phyloP scores from a whole-genome alignment of 163 green algal species.

The Scenedesmus sp. region DNA sequence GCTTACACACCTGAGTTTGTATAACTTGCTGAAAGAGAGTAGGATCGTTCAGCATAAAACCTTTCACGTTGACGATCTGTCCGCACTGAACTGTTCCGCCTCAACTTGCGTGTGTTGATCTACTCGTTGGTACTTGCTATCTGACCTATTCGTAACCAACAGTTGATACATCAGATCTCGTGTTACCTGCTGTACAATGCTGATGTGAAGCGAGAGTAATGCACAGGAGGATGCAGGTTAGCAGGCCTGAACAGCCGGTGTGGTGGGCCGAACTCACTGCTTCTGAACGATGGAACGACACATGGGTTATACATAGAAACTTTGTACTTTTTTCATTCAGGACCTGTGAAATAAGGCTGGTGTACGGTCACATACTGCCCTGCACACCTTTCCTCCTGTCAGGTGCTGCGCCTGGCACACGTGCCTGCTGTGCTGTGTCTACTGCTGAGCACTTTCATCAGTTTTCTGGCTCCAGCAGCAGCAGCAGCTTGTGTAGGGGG shows the following conservation, averaged over 20 bases:
- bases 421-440: background rate
- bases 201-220: background rate
- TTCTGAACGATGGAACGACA: too few relatives aligned
- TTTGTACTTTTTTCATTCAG: too few relatives aligned
- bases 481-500: background rate
- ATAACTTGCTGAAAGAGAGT: background rate
- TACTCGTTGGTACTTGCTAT: too few relatives aligned
- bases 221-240: background rate
- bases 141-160: too few relatives aligned
- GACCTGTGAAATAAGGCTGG: background rate
- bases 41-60: background rate
- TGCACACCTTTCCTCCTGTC: background rate
- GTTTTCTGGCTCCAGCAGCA: background rate
- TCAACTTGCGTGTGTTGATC: too few relatives aligned
- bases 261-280: background rate
- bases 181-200: too few relatives aligned
- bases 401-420: background rate
- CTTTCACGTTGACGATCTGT: too few relatives aligned
- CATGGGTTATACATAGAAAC: too few relatives aligned
- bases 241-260: background rate
- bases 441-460: background rate
- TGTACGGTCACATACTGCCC: background rate
- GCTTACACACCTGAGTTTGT: background rate
- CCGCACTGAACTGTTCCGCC: too few relatives aligned
- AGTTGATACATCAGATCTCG: too few relatives aligned